Evolutionary conservation across 371 early-diverging fungal genomes (phyloP).

Genomic region (Encephalitozoon romaleae): DNA sequence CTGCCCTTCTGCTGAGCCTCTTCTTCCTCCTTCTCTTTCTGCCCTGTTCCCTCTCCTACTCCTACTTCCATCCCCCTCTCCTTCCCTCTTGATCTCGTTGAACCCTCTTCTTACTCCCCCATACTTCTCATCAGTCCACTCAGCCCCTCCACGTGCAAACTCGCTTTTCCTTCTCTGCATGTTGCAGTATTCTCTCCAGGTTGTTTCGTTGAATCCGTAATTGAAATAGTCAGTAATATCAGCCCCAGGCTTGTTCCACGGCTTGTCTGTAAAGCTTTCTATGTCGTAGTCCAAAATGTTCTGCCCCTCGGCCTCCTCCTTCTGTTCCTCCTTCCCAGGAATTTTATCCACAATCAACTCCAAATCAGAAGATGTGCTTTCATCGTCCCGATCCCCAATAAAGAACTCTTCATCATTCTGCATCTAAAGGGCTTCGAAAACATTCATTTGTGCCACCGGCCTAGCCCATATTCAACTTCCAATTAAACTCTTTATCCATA

Average conservation of each 20-base stretch:
- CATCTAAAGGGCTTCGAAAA: slow-evolving; percentile 2
- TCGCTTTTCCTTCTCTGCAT: slow-evolving; percentile 68
- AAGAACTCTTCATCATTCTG: slow-evolving; percentile 30
- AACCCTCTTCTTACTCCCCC: not conserved
- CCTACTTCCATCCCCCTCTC: not conserved
- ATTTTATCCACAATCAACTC: slow-evolving; percentile 46
- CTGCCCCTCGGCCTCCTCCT: slow-evolving; percentile 13
- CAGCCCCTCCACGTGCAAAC: slow-evolving; percentile 7
- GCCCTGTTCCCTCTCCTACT: not conserved
- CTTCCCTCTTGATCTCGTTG: slow-evolving; percentile 19
- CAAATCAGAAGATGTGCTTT: slow-evolving; percentile 16
- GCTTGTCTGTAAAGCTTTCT: slow-evolving; percentile 78
- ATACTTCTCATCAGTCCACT: slow-evolving; percentile 50
- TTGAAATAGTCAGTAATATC: slow-evolving; percentile 96
- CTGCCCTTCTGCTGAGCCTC: not conserved
- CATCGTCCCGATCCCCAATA: slow-evolving; percentile 5
- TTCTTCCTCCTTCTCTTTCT: slow-evolving; percentile 5
- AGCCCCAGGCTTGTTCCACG: slow-evolving; percentile 89
- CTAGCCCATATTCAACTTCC: not conserved
- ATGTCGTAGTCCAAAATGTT: slow-evolving; percentile 72
- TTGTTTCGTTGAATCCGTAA: slow-evolving; percentile 84
- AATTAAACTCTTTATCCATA: not conserved
- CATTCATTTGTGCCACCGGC: not conserved
- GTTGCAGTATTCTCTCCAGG: slow-evolving; percentile 77
- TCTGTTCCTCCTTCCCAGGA: slow-evolving; percentile 22